A percentile compares a stretch with the other conserved stretches of the same genome.
Evolutionary conservation across 2,329 filamentous ascomycete genomes (phyloP).

Genomic region (Rhynchosporium graminicola): DNA sequence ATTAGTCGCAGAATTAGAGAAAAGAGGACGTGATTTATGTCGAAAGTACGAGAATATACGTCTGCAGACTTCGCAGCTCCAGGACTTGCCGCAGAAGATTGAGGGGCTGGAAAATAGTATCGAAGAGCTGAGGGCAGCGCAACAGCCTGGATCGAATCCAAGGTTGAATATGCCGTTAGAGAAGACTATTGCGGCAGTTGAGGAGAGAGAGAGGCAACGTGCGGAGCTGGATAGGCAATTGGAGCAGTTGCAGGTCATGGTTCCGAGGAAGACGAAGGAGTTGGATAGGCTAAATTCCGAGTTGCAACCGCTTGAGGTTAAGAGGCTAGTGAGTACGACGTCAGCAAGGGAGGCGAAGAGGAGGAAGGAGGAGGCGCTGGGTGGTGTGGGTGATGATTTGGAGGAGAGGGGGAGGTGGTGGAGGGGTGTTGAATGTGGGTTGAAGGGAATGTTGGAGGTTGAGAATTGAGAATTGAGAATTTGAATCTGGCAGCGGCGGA

Average conservation of each 20-base stretch:
- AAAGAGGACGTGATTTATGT: constrained; percentile 59
- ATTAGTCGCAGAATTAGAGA: constrained; percentile 73
- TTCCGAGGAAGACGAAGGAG: constrained; percentile 46
- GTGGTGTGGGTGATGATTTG: constrained; percentile 69
- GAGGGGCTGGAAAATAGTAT: constrained; percentile 52
- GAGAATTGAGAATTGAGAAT: constrained; percentile 34
- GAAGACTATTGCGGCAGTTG: constrained; percentile 57
- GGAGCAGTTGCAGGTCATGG: constrained; percentile 60
- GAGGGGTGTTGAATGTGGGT: constrained; percentile 63
- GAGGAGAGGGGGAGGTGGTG: constrained; percentile 78
- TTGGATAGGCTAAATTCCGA: constrained; percentile 47
- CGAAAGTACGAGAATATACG: constrained; percentile 53
- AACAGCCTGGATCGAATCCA: constrained; percentile 47
- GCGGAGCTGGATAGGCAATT: constrained; percentile 60
- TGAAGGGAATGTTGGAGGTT: constrained; percentile 65
- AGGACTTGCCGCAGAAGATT: constrained; percentile 54
- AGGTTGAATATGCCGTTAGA: constrained; percentile 57
- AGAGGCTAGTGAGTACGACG: constrained; percentile 62
- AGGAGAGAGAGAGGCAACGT: constrained; percentile 52
- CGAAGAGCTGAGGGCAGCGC: constrained; percentile 46
- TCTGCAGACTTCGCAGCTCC: constrained; percentile 50
- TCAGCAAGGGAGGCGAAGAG: constrained; percentile 71
- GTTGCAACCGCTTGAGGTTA: constrained; percentile 66
- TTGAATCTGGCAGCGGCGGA: background rate
- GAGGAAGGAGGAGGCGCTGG: constrained; percentile 65